A percentile compares a stretch with the other conserved stretches of the same genome.
phyloP scores from a whole-genome alignment of 371 early-diverging fungal genomes.

The Zopfochytrium polystomum region DNA sequence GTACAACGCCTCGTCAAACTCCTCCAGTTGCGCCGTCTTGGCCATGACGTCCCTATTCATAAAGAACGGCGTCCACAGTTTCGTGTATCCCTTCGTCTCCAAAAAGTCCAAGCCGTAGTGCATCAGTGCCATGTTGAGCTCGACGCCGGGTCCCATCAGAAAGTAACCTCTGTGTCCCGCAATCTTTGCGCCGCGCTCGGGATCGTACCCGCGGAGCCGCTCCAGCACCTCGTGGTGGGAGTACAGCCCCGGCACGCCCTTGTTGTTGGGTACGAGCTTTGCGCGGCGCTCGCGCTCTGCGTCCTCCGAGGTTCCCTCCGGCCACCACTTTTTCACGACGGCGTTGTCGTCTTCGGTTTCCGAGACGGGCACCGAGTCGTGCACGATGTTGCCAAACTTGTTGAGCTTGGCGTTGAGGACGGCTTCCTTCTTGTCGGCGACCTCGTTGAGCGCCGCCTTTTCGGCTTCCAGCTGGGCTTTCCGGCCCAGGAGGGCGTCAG shows the following conservation, averaged over 20 bases:
- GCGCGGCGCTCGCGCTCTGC: conserved; percentile 29
- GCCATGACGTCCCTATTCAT: conserved; percentile 98
- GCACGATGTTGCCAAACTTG: conserved; percentile 94
- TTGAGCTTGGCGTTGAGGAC: conserved; percentile 67
- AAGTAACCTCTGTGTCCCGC: conserved; percentile 99
- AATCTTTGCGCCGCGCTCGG: conserved; percentile 75
- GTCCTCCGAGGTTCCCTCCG: conserved; percentile 43
- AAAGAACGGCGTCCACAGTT: conserved; percentile 98
- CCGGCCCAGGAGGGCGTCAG: conserved; percentile 67
- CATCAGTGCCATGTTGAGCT: conserved; percentile 94
- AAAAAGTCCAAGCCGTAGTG: conserved; percentile 98
- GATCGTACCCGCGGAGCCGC: conserved; percentile 71
- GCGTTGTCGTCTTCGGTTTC: conserved; percentile 70
- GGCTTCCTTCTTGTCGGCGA: conserved; percentile 66
- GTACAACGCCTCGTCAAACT: conserved; percentile 99
- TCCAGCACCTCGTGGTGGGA: conserved; percentile 93
- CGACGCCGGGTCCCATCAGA: conserved; percentile 92
- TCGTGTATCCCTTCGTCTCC: conserved; percentile 81
- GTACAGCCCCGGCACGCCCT: conserved; percentile 58
- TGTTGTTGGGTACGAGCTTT: conserved; percentile 22
- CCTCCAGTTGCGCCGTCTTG: conserved; percentile 96
- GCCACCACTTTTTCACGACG: conserved; percentile 48
- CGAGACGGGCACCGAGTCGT: conserved; percentile 85
- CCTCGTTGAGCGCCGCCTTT: conserved; percentile 63
- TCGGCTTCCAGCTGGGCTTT: conserved; percentile 71